phyloP scores from a whole-genome alignment of 176 grass and related monocot species.

The Oryza glumipatula region DNA sequence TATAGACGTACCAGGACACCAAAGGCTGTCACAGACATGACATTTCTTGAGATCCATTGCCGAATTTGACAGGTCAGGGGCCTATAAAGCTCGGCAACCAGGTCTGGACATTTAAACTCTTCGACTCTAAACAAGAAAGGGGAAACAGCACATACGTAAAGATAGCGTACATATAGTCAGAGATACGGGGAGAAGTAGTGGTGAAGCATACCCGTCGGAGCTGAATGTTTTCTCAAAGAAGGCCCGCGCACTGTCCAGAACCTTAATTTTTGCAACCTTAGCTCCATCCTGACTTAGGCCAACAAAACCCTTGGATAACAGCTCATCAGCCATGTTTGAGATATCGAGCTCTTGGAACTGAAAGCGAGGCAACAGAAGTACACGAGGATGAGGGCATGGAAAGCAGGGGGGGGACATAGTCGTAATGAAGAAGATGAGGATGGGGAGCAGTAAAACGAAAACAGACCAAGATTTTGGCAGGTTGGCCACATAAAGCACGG shows the following conservation, averaged over 20 bases:
- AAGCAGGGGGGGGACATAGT: not conserved
- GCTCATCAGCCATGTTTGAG: constrained; percentile 57
- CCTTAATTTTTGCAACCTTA: constrained; percentile 60
- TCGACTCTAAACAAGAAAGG: constrained; percentile 50
- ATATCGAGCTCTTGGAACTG: constrained; percentile 75
- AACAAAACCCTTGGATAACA: constrained; percentile 48
- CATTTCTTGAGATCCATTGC: constrained; percentile 72
- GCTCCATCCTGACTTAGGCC: constrained; percentile 43
- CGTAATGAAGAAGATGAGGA: constrained; percentile 34
- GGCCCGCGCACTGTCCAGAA: constrained; percentile 45
- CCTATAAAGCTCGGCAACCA: constrained; percentile 64
- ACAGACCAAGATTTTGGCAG: constrained; percentile 76
- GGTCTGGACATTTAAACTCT: constrained; percentile 74
- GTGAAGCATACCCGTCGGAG: constrained; percentile 45
- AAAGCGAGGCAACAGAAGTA: constrained; percentile 34
- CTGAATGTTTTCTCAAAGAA: constrained; percentile 53
- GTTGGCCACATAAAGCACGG: constrained; percentile 64
- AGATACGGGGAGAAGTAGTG: not conserved
- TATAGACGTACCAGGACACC: constrained; percentile 52
- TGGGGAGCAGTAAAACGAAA: constrained; percentile 13
- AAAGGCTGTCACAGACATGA: constrained; percentile 37
- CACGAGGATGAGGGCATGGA: not conserved
- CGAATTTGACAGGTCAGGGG: constrained; percentile 52
- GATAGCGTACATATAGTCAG: not conserved
- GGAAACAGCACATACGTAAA: constrained; percentile 2